Evolutionary conservation across 1,284 basidiomycete genomes (phyloP).

Genomic region (Ceratobasidium sp.): DNA sequence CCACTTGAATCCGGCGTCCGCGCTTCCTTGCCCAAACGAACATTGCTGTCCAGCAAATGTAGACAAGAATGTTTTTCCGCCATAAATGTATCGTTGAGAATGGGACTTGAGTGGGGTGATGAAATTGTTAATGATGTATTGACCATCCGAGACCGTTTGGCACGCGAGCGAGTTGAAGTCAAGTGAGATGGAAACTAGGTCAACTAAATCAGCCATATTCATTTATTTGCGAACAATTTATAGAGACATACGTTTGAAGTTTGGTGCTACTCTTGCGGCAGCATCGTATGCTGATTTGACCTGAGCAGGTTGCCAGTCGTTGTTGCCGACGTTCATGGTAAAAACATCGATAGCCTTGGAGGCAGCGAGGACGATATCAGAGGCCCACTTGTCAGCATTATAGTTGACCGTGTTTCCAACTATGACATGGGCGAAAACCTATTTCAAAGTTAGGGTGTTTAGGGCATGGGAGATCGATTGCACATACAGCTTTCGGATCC

Average conservation of each 20-base stretch:
- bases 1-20: conserved; percentile 14
- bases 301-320: conserved; percentile 50
- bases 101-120: conserved; percentile 46
- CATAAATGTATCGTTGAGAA: conserved; percentile 49
- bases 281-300: conserved; percentile 50
- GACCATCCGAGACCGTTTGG: conserved; percentile 46
- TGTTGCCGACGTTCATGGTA: conserved; percentile 53
- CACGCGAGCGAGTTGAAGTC: conserved; percentile 44
- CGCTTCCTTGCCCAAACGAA: conserved; percentile 30
- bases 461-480: too few relatives aligned
- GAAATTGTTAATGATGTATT: conserved; percentile 47
- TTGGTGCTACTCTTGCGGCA: conserved; percentile 46
- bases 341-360: conserved; percentile 54
- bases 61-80: conserved; percentile 51
- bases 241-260: conserved; percentile 50
- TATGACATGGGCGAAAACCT: conserved; percentile 53
- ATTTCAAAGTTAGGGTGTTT: too few relatives aligned
- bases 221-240: conserved; percentile 42
- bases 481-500: conserved; percentile 17
- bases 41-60: conserved; percentile 53
- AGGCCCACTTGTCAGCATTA: conserved; percentile 48
- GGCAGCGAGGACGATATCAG: conserved; percentile 51
- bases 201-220: too few relatives aligned
- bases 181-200: conserved; percentile 22
- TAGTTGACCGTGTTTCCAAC: conserved; percentile 53